Evolutionary conservation across 306 rosid species (phyloP), one percentile per base, ranked within the genome.

Genomic region (Astragalus glycyphyllos): DNA sequence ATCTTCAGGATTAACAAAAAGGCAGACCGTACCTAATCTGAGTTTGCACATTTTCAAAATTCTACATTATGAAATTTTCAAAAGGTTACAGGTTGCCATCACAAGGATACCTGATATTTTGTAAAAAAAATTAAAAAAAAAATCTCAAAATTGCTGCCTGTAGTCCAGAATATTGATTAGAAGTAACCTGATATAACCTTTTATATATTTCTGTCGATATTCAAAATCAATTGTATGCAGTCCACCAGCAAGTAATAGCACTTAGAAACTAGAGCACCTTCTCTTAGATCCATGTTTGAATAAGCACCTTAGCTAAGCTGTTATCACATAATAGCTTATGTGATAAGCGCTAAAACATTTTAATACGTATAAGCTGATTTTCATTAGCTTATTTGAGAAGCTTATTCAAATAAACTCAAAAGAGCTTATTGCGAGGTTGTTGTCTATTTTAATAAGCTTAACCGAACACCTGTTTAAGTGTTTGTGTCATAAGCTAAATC

Each of bases 401-500:
- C 44, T 7, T 16, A 59, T 37, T 59, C 51, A n/a, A 11, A 46
- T 46, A 46, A 46, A 46, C 31, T 59, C 26, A 59, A 61, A 40
- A 40, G 45, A 40, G 45, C 11, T 1, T 40, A 40, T 40, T 40
- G 45, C 11, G 6, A 35, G 40, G 40, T 35, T 35, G 8, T 35
- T 1, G 6, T 6, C 7, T 5, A 35, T 35, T 35, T 20, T 35
- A 5, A 5, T 35, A 35, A 35, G 40, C 40, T 35, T 35, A 35
- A 35, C 40, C 40, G 8, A 35, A 35, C 40, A 35, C 40, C 8
- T 35, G 8, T 7, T 5, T 35, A 7, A 5, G 13, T 38, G 47
- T 37, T 15, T 40, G 50, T 61, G 50, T 10, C 50, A 61, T 61
- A 40, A 61, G 64, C 64, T 58, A 34, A 58, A 32, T 20, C 64